A percentile compares a stretch with the other conserved stretches of the same genome.
Evolutionary conservation across 2,329 filamentous ascomycete genomes (phyloP).

Genomic region (Fusarium incarnatum): DNA sequence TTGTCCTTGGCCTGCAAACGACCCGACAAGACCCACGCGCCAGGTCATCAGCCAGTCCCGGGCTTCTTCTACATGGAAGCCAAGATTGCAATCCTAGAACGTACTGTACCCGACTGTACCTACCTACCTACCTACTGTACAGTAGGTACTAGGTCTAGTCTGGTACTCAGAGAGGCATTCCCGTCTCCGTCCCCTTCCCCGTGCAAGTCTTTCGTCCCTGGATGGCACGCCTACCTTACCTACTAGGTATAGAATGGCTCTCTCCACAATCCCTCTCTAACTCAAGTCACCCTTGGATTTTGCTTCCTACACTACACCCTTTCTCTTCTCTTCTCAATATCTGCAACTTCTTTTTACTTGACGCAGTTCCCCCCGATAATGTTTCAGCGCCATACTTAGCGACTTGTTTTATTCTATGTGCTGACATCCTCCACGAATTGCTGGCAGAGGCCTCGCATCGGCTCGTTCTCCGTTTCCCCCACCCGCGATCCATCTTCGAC

Average conservation of each 20-base stretch:
- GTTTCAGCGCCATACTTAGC: slow-evolving; percentile 6
- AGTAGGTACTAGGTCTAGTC: no score
- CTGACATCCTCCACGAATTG: slow-evolving; percentile 38
- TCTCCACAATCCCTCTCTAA: slow-evolving; percentile 36
- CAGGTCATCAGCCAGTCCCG: slow-evolving; percentile 39
- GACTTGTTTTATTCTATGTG: slow-evolving; percentile 33
- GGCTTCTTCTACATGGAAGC: slow-evolving; percentile 19
- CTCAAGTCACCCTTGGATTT: slow-evolving; percentile 38
- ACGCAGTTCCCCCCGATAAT: slow-evolving; percentile 7
- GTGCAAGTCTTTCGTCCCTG: slow-evolving; percentile 31
- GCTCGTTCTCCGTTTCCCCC: slow-evolving; percentile 32
- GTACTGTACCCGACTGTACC: slow-evolving; percentile 5
- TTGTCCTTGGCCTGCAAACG: slow-evolving; percentile 42
- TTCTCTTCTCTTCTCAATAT: slow-evolving; percentile 30
- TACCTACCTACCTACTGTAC: no score
- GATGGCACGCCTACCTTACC: not conserved
- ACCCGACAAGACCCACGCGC: slow-evolving; percentile 27
- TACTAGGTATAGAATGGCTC: slow-evolving; percentile 6
- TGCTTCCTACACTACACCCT: slow-evolving; percentile 39
- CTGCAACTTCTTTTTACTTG: slow-evolving; percentile 8
- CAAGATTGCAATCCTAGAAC: slow-evolving; percentile 41
- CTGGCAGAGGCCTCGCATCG: slow-evolving; percentile 35
- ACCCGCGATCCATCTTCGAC: slow-evolving; percentile 32
- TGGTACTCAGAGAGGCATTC: slow-evolving; percentile 23
- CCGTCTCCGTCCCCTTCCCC: slow-evolving; percentile 22